Evolutionary conservation across 805 yeast genomes (phyloP), one percentile per base, ranked within the genome.

Genomic region (Kluyveromyces aestuarii): DNA sequence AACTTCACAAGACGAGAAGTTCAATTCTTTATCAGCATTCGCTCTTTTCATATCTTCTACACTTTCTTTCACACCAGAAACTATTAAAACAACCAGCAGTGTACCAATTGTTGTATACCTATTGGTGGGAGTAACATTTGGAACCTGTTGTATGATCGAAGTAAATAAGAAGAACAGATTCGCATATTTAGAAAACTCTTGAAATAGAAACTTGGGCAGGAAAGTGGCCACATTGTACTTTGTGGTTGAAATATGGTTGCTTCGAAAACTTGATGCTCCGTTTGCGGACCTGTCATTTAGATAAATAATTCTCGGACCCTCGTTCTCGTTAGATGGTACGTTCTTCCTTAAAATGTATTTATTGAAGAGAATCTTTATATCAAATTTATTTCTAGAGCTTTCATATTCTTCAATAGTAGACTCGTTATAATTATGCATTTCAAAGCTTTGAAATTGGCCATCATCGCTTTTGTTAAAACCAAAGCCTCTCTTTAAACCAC

Each of bases 181-280:
- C 10, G 99, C 97, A 64, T 93, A 95, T 67, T 91, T 93, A 52
- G 96, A 87, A 68, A 93, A 95, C 68, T 93, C 99, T 71, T 93
- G 99, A 59, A 89, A 88, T 54, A 93, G 69, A 62, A 93, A 93
- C 67, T 95, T 95, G 19, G 99, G 99, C 44, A 93, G 54, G 59
- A 93, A 93, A 0, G 99, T 95, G 21, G 93, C 95, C 50, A 81
- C 68, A 63, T 93, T 95, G 71, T 95, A 93, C 64, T 93, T 93
- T 11, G 99, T 90, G 5, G 99, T 95, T 27, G 95, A 85, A 54
- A 93, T 83, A 63, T 90, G 90, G 66, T 93, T 93, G 50, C 82
- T 90, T 49, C 76, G 73, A 68, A 78, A 91, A 2, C 81, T 74
- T 51, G 72, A 73, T 2, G 76, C 66, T 8, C 67, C 57, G 59